phyloP scores from a whole-genome alignment of 257 asterid species.

The Solanum megistacrolobum region DNA sequence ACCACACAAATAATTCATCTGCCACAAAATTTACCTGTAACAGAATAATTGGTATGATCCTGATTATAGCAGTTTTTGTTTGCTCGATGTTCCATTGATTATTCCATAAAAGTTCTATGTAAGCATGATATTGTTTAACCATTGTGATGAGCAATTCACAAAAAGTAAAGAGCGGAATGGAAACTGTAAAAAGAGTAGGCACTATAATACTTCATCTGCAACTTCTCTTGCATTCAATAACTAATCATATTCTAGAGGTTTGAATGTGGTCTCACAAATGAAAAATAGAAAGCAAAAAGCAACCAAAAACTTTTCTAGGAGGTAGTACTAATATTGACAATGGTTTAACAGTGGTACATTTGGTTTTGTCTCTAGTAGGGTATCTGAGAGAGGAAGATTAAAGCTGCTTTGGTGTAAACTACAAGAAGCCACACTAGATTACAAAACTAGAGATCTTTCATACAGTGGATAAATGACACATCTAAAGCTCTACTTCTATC shows the following conservation, averaged over 20 bases:
- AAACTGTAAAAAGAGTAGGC: not conserved
- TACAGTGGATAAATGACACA: not conserved
- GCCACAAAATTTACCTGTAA: not conserved
- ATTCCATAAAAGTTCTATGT: not conserved
- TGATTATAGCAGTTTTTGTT: not conserved
- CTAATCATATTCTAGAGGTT: not conserved
- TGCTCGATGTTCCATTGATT: not conserved
- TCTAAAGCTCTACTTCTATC: not conserved
- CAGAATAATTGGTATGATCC: not conserved
- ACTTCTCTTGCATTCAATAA: not conserved
- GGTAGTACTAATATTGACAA: not conserved
- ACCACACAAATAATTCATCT: not conserved
- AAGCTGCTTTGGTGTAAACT: not conserved
- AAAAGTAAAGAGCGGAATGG: not conserved
- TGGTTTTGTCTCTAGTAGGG: not conserved
- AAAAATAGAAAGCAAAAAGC: not conserved
- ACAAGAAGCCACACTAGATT: not conserved
- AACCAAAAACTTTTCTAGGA: not conserved
- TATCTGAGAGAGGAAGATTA: not conserved
- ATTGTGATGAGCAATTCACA: not conserved
- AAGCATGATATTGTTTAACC: not conserved
- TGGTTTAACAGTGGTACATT: not conserved
- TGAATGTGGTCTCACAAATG: not conserved
- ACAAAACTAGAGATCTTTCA: not conserved
- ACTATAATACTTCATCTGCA: not conserved